Evolutionary conservation across 2,329 filamentous ascomycete genomes (phyloP), one percentile per base, ranked within the genome.

Genomic region (Furcasterigmium furcatum): DNA sequence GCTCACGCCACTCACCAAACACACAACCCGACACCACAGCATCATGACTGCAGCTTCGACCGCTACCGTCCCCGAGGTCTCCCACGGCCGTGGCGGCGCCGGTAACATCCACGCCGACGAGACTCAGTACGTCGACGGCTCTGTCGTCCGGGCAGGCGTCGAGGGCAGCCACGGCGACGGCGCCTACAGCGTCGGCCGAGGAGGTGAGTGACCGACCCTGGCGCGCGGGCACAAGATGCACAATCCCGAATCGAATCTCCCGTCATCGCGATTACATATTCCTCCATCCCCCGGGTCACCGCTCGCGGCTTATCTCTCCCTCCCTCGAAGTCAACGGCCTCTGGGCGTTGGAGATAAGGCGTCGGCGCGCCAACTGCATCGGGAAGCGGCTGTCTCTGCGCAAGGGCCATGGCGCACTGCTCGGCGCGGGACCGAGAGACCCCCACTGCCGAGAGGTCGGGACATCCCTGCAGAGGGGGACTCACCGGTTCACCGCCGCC

Each of bases 121-220:
- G 49, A 83, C 79, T 30, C 57, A 72, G 53, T 85, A 85, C 58
- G 72, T 74, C 50, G 82, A 85, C 52, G 82, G 80, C 55, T 77
- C 80, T 52, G 78, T 85, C 44, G 78, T 79, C 46, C 77, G 80
- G 40, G 58, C 71, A 36, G 79, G 78, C 41, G 58, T 66, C 4
- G 68, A 71, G 58, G 78, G 78, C 52, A 77, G 73, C 60, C 78
- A 82, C 54, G 71, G 72, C 20, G 78, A 81, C 52, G 79, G 79
- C 53, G 74, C 77, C 36, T 81, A 72, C 60, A 81, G 77, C 60
- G 72, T 77, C 9, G 79, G 79, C 19, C 74, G 79, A 57, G 79
- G 79, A 71, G 79, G 79, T 80, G 63, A 55, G 70, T 55, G 24
- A 34, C n/a, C n/a, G n/a, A 32, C 18, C 5, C 18, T 38, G 35